Evolutionary conservation across 495 filamentous ascomycete genomes (phyloP).

Genomic region (Trichoderma reesei): DNA sequence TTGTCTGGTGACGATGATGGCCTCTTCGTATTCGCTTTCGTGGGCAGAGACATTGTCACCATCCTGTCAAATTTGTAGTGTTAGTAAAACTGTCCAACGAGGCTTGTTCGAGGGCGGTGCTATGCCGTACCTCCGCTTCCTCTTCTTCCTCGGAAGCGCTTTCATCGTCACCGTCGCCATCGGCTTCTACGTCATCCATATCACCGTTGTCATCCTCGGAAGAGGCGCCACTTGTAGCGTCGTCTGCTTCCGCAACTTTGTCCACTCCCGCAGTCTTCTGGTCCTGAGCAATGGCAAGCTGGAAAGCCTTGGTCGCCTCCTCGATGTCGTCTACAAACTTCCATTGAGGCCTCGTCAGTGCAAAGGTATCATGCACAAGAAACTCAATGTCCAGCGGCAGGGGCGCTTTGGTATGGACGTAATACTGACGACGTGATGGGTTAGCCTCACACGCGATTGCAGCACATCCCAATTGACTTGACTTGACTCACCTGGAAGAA

Average conservation of each 20-base stretch:
- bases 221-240: slow-evolving; percentile 50
- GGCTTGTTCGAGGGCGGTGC: too few relatives aligned
- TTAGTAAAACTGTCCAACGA: slow-evolving; percentile 12
- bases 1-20: slow-evolving; percentile 80
- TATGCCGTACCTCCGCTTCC: slow-evolving; percentile 34
- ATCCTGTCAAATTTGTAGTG: slow-evolving; percentile 27
- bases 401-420: slow-evolving; percentile 85
- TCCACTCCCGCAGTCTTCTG: slow-evolving; percentile 69
- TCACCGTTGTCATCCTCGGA: slow-evolving; percentile 59
- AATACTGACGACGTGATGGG: slow-evolving; percentile 49
- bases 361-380: slow-evolving; percentile 86
- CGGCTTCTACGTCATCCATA: slow-evolving; percentile 38
- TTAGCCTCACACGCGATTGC: slow-evolving; percentile 10
- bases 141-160: slow-evolving; percentile 29
- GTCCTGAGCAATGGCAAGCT: slow-evolving; percentile 77
- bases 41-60: slow-evolving; percentile 35
- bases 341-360: slow-evolving; percentile 79
- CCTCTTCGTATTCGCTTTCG: slow-evolving; percentile 58
- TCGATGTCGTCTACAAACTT: slow-evolving; percentile 69
- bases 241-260: slow-evolving; percentile 55
- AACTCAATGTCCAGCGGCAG: slow-evolving; percentile 97
- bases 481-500: slow-evolving; percentile 63
- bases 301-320: slow-evolving; percentile 76
- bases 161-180: slow-evolving; percentile 25
- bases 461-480: not conserved